Percentiles rank a stretch among this genome's conserved stretches.
These are phyloP conservation scores for Dactylellina haptotyla DNA, from an alignment of 2,329 filamentous ascomycete species.

Conservation along the genomic window DNA sequence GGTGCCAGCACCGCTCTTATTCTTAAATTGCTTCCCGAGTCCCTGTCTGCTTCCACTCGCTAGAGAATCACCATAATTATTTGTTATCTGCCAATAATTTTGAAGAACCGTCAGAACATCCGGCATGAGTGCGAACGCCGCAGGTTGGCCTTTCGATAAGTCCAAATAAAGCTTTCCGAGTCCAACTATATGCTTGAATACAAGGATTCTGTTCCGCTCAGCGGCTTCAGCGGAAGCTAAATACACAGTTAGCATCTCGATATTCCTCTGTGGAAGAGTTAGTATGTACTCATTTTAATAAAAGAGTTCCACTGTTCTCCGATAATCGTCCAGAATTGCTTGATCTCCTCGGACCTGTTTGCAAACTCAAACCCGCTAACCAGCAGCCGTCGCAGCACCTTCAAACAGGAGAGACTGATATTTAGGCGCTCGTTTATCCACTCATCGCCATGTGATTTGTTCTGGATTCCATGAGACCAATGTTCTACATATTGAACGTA, in stretches of 20 bases:
- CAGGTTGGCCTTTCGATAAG: constrained; percentile 81
- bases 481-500: constrained; percentile 77
- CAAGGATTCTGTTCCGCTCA: constrained; percentile 60
- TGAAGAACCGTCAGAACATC: constrained; percentile 79
- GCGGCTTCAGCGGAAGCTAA: constrained; percentile 30
- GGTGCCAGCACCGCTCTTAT: constrained; percentile 61
- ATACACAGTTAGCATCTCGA: background rate
- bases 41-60: constrained; percentile 67
- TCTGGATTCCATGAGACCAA: constrained; percentile 73
- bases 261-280: background rate
- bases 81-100: constrained; percentile 85
- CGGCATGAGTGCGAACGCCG: constrained; percentile 83
- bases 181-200: constrained; percentile 89
- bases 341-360: constrained; percentile 78
- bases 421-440: constrained; percentile 72
- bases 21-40: constrained; percentile 55
- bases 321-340: constrained; percentile 81
- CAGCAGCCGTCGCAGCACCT: constrained; percentile 80
- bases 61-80: constrained; percentile 77
- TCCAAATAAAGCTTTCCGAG: constrained; percentile 90
- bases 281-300: constrained; percentile 65
- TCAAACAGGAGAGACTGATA: constrained; percentile 77
- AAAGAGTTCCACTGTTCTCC: constrained; percentile 82
- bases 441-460: constrained; percentile 68
- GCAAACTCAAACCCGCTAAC: constrained; percentile 85